These are phyloP conservation scores for Raffaelea arxii DNA, from an alignment of 2,329 filamentous ascomycete species.

Conservation along the genomic window DNA sequence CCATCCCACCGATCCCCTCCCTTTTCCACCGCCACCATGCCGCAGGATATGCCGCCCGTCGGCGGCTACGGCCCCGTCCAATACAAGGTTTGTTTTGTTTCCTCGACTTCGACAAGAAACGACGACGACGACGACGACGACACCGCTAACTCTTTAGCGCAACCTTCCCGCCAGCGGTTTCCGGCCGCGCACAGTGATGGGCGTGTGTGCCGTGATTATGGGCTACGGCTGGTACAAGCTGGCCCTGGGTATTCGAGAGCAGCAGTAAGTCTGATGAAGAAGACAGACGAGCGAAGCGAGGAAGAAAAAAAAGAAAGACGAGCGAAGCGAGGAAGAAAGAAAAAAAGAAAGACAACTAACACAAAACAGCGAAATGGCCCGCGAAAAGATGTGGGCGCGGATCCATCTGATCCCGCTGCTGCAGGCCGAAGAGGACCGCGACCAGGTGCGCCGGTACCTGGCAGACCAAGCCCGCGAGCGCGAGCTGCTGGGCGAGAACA, in stretches of 20 bases:
- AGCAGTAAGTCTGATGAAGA: conserved; percentile 72
- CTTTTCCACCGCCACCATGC: conserved; percentile 51
- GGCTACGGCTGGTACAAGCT: conserved; percentile 84
- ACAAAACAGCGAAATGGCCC: conserved; percentile 85
- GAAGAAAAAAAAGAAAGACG: too few species aligned
- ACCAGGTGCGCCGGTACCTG: conserved; percentile 77
- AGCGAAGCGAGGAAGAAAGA: too few species aligned
- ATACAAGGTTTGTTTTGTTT: conserved; percentile 63
- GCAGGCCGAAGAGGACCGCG: conserved; percentile 93
- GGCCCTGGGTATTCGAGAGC: conserved; percentile 74
- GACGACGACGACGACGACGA: neutral
- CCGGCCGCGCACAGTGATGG: conserved; percentile 68
- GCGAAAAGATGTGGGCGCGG: conserved; percentile 97
- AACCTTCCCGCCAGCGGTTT: conserved; percentile 90
- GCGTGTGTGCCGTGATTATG: conserved; percentile 70
- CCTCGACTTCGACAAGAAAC: conserved; percentile 12
- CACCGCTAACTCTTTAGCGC: conserved; percentile 43
- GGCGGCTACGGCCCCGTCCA: conserved; percentile 96
- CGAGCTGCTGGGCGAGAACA: conserved; percentile 75
- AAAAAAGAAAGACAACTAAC: too few species aligned
- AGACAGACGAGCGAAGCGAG: too few species aligned
- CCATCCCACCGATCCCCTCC: too few species aligned
- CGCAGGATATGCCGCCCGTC: conserved; percentile 91
- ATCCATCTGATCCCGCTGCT: conserved; percentile 90
- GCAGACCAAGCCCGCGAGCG: conserved; percentile 87